Percentiles rank a stretch among this genome's conserved stretches.
These are phyloP conservation scores for Hyaloperonospora arabidopsidis DNA, from an alignment of 352 stramenopile species.

Conservation along the genomic window DNA sequence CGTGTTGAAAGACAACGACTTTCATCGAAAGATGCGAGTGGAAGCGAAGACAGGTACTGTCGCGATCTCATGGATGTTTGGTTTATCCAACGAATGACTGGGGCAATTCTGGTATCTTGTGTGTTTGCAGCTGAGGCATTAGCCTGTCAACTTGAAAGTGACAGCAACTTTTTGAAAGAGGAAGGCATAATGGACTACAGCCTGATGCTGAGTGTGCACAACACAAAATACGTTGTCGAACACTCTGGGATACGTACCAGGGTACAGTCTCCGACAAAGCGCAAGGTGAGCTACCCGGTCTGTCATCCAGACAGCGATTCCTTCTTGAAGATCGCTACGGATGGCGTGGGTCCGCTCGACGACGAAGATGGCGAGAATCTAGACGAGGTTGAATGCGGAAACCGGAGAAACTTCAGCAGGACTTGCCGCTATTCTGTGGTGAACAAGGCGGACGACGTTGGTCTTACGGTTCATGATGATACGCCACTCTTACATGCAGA, in stretches of 20 bases:
- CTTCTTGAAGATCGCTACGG: slow-evolving; percentile 31
- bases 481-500: slow-evolving; percentile 36
- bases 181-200: slow-evolving; percentile 89
- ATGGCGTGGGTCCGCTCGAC: slow-evolving; percentile 29
- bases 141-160: slow-evolving; percentile 54
- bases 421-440: slow-evolving; percentile 72
- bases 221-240: slow-evolving; percentile 78
- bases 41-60: slow-evolving; percentile 32
- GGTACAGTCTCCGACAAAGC: slow-evolving; percentile 51
- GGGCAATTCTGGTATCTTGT: slow-evolving; percentile 2
- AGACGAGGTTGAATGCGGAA: slow-evolving; percentile 45
- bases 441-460: slow-evolving; percentile 36
- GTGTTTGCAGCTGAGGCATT: slow-evolving; percentile 37
- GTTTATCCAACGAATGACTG: slow-evolving; percentile 1
- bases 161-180: slow-evolving; percentile 64
- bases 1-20: slow-evolving; percentile 84
- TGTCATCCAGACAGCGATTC: slow-evolving; percentile 51
- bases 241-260: slow-evolving; percentile 36
- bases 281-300: slow-evolving; percentile 63
- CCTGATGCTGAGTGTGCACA: slow-evolving; percentile 78
- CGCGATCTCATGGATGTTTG: background rate
- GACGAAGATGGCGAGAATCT: slow-evolving; percentile 45
- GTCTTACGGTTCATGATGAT: slow-evolving; percentile 23
- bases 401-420: slow-evolving; percentile 47
- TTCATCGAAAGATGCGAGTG: slow-evolving; percentile 75